Evolutionary conservation across 2,329 filamentous ascomycete species (phyloP), one percentile per base, ranked within the genome.

Genomic region (Aspergillus sp.): DNA sequence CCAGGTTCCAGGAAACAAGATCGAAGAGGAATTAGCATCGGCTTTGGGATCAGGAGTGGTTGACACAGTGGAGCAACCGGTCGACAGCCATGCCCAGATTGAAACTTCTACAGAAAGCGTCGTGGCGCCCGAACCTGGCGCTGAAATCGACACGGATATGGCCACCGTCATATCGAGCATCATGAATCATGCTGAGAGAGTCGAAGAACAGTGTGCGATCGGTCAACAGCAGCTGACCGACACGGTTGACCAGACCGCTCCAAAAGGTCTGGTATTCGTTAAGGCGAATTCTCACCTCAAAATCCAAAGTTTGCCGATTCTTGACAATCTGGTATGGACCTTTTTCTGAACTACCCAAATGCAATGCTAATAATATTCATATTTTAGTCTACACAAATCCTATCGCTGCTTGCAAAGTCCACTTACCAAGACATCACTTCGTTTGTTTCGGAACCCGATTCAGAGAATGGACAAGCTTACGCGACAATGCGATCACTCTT

Each of bases 391-490:
- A 76, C 71, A 1, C 79, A 82, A 63, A 77, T 83, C 30, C 68
- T 83, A 7, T 71, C 75, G 10, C 75, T 76, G 28, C 63, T 83
- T 5, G 75, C 78, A 37, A 78, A 78, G 54, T 76, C 76, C 7
- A 73, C 71, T 35, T 80, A 77, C 43, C 67, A 73, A 42, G 76
- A 82, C 41, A 77, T 80, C 31, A 71, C 80, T 38, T 71, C 73
- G 28, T 76, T 82, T 46, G 75, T 81, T 29, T 76, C 74, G 2
- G 70, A 76, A 33, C 75, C 73, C 11, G 72, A 77, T 12, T 77
- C 76, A 2, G 73, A 78, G 44, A 71, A 74, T 49, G 78, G 78
- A 7, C 77, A 83, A 58, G 77, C 79, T n/a, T 84, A 83, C 60
- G 70, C 73, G 4, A 79, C 77, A 1, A 69, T 83, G 58, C 79